Percentiles rank a stretch among this genome's conserved stretches.
phyloP scores from a whole-genome alignment of 306 rosid species.

The Prunus armeniaca region DNA sequence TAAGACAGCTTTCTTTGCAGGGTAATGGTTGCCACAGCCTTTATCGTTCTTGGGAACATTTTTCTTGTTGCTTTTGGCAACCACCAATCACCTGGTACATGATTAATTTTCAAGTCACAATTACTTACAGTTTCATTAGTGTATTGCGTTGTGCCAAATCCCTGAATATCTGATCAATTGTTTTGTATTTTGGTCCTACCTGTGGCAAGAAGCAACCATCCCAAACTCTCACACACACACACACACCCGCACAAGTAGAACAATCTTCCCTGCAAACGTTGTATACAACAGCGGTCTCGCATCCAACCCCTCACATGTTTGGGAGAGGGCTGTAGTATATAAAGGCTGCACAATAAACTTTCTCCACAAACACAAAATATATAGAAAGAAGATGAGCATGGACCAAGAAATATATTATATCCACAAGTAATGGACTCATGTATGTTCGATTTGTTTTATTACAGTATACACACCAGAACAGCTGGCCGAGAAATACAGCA shows the following conservation, averaged over 20 bases:
- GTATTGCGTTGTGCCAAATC: background rate
- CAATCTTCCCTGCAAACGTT: background rate
- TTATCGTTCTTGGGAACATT: constrained; percentile 90
- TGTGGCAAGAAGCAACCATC: background rate
- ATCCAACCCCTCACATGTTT: background rate
- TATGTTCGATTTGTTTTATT: constrained; percentile 28
- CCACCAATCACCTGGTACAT: constrained; percentile 96
- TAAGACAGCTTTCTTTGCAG: constrained; percentile 42
- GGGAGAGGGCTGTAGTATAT: background rate
- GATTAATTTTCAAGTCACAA: constrained; percentile 17
- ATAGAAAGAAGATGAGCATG: background rate
- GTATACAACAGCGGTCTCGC: background rate
- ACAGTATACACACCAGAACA: constrained; percentile 96
- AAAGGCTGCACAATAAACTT: background rate
- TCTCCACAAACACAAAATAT: background rate
- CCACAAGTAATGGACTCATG: constrained; percentile 22
- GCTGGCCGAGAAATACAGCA: constrained; percentile 91
- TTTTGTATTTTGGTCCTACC: background rate
- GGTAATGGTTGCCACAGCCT: constrained; percentile 92
- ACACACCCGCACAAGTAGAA: background rate
- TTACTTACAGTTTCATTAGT: constrained; percentile 5
- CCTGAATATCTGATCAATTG: background rate
- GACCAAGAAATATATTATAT: background rate
- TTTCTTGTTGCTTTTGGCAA: constrained; percentile 97
- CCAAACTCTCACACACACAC: background rate